Percentiles rank a stretch among this genome's conserved stretches.
These are phyloP conservation scores for Saccharum officinarum DNA, from an alignment of 176 grass and related monocot species.

Conservation along the genomic window DNA sequence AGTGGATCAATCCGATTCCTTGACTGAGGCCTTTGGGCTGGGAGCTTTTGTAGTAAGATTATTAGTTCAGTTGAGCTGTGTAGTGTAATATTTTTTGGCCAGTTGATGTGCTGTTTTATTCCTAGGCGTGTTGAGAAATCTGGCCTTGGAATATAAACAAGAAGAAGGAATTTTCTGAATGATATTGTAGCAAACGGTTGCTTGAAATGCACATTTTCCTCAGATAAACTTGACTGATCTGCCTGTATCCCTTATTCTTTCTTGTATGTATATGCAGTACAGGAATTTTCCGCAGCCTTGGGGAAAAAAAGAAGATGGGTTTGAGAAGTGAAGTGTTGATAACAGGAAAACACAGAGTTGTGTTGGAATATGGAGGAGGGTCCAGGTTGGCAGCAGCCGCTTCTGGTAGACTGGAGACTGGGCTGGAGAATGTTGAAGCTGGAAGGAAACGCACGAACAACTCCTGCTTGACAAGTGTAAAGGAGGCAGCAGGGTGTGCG, in stretches of 20 bases:
- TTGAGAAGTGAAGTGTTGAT: background rate
- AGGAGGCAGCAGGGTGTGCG: background rate
- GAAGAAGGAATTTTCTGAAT: background rate
- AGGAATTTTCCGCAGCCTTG: background rate
- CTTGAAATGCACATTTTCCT: background rate
- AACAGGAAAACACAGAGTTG: background rate
- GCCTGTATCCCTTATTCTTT: background rate
- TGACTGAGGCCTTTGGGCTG: background rate
- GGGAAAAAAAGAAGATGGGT: background rate
- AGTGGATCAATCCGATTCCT: background rate
- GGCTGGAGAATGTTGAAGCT: constrained; percentile 40
- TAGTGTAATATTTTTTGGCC: background rate
- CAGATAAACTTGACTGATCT: background rate
- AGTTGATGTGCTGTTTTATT: background rate
- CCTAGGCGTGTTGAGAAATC: background rate
- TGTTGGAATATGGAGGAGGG: background rate
- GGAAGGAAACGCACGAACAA: constrained; percentile 43
- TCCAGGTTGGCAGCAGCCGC: constrained; percentile 12
- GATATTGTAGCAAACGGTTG: background rate
- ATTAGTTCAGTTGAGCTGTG: background rate
- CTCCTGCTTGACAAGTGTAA: constrained; percentile 41
- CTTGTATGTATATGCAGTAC: background rate
- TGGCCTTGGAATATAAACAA: background rate
- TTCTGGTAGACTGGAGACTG: constrained; percentile 9
- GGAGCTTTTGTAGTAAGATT: background rate